A percentile compares a stretch with the other conserved stretches of the same genome.
These are phyloP conservation scores for Umbelopsis sp. DNA, from an alignment of 192 early-diverging fungal genomes.

Conservation along the genomic window DNA sequence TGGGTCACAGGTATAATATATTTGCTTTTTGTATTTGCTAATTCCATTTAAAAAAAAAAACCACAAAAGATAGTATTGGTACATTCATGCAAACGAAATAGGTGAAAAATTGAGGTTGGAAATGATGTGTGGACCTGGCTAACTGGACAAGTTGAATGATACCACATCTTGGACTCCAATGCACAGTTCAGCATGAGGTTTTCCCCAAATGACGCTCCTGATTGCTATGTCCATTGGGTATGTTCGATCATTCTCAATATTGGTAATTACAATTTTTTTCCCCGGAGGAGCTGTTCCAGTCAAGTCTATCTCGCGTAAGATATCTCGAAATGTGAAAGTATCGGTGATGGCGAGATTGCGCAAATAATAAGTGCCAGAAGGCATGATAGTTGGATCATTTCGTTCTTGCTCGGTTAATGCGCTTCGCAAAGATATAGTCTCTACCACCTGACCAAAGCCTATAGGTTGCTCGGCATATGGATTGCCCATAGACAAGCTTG, in stretches of 20 bases:
- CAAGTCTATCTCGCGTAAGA: constrained; percentile 34
- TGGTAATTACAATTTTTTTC: constrained; percentile 38
- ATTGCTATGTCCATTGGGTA: constrained; percentile 42
- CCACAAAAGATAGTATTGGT: neutral
- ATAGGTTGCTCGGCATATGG: constrained; percentile 2
- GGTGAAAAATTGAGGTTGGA: neutral
- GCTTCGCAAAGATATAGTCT: constrained; percentile 33
- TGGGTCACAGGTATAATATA: too few relatives aligned
- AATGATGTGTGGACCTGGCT: neutral
- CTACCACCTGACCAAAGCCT: constrained; percentile 20
- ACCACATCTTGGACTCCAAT: constrained; percentile 24
- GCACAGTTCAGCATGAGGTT: constrained; percentile 30
- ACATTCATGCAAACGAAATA: neutral
- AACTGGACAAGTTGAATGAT: constrained; percentile 9
- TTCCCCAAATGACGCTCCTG: constrained; percentile 29
- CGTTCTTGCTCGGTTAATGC: constrained; percentile 1
- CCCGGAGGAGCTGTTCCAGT: constrained; percentile 37
- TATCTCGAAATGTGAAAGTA: constrained; percentile 35
- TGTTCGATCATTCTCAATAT: constrained; percentile 31
- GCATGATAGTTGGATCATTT: constrained; percentile 7
- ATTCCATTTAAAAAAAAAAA: neutral
- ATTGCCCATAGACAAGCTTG: neutral
- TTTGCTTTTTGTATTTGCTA: too few relatives aligned
- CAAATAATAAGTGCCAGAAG: constrained; percentile 30
- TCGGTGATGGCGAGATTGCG: constrained; percentile 41